Conservation (phyloP, 495 filamentous ascomycete species). For the Podospora tetraspora region DNA sequence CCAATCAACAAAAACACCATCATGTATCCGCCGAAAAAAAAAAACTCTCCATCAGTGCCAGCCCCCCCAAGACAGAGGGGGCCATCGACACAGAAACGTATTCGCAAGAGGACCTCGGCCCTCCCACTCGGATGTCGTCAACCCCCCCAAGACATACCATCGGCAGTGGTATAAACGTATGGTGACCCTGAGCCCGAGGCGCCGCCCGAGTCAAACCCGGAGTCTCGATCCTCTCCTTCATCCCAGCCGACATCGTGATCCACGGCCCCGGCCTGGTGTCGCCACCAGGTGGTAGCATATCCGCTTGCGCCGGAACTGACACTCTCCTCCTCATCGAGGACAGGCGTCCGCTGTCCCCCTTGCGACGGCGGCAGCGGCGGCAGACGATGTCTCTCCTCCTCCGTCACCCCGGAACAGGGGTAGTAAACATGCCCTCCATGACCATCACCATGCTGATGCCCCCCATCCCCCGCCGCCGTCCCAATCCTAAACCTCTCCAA, state of each 20-base stretch:
- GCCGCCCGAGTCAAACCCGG: background rate
- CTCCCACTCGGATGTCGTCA: background rate
- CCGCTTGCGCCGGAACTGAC: background rate
- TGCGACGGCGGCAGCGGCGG: background rate
- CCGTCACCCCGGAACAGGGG: slow-evolving; percentile 25
- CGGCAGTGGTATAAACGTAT: slow-evolving; percentile 12
- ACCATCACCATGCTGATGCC: too few species aligned
- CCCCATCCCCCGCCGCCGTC: background rate
- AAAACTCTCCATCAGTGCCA: background rate
- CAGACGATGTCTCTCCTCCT: slow-evolving; percentile 13
- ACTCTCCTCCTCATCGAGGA: background rate
- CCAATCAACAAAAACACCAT: background rate
- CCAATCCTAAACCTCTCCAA: slow-evolving; percentile 38
- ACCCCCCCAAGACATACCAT: background rate
- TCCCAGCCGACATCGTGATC: background rate
- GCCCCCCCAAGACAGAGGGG: background rate
- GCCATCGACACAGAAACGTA: background rate
- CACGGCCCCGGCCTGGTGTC: slow-evolving; percentile 1
- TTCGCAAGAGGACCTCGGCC: background rate
- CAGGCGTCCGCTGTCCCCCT: background rate
- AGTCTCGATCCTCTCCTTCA: background rate
- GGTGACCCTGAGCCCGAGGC: slow-evolving; percentile 5
- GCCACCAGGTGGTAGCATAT: background rate
- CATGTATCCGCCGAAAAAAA: background rate
- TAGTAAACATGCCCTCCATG: slow-evolving; percentile 9